Evolutionary conservation across 2,329 filamentous ascomycete genomes (phyloP).

Genomic region (Aspergillus persii): DNA sequence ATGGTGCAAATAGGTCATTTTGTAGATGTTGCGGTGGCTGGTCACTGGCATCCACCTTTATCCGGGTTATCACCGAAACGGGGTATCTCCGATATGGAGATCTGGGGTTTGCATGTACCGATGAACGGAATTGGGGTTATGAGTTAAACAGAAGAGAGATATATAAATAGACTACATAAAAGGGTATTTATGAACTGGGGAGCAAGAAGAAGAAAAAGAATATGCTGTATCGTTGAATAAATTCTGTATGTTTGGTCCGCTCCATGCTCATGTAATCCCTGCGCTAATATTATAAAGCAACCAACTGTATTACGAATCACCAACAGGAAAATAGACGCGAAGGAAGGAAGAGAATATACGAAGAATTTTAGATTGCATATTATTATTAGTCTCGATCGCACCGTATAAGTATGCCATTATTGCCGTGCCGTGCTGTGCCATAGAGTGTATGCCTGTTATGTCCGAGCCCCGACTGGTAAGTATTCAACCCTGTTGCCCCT

Average conservation of each 20-base stretch:
- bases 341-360: not conserved
- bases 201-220: no score
- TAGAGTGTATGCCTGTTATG: no score
- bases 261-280: not conserved
- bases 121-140: no score
- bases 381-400: not conserved
- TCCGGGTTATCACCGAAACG: not conserved
- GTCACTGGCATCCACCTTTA: not conserved
- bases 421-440: not conserved
- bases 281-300: not conserved
- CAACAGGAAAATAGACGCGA: not conserved
- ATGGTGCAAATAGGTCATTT: not conserved
- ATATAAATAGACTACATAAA: no score
- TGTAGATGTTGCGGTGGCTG: not conserved
- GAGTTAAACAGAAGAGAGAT: no score
- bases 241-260: not conserved
- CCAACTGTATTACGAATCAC: not conserved
- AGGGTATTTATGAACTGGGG: no score
- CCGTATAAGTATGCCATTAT: not conserved
- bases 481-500: no score
- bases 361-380: not conserved
- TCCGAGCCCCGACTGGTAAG: no score
- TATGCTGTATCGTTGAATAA: no score
- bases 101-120: no score
- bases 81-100: not conserved